These are phyloP conservation scores for Priceomyces fermenticarens DNA, from an alignment of 805 yeast species.

Conservation along the genomic window DNA sequence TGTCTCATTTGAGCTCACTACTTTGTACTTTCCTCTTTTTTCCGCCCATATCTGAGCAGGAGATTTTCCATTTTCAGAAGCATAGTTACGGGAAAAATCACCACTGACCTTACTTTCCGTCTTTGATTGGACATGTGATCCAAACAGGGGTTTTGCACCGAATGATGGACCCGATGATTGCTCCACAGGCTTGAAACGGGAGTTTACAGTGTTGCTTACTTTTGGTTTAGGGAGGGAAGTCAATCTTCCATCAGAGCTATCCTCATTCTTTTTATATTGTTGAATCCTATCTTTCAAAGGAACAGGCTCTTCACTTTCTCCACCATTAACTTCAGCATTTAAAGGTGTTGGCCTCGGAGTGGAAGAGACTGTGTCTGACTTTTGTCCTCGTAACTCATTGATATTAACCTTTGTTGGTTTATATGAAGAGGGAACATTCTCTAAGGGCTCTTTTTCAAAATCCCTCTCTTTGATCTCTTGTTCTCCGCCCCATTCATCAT, in stretches of 20 bases:
- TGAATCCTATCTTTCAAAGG: conserved; percentile 44
- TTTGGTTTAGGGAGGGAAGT: conserved; percentile 65
- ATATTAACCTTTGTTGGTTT: conserved; percentile 64
- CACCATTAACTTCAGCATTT: conserved; percentile 8
- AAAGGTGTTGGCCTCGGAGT: conserved; percentile 26
- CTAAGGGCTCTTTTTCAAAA: conserved; percentile 47
- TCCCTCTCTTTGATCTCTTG: conserved; percentile 56
- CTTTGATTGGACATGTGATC: conserved; percentile 14
- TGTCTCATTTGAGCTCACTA: conserved; percentile 27
- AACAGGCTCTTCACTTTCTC: conserved; percentile 35
- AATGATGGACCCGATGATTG: conserved; percentile 21
- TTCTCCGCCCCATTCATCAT: conserved; percentile 75
- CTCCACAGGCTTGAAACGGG: conserved; percentile 42
- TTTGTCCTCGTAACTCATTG: conserved; percentile 49
- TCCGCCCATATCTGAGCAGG: conserved; percentile 98
- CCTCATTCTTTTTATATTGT: conserved; percentile 36
- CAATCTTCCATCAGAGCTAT: conserved; percentile 46
- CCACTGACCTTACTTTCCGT: conserved; percentile 49
- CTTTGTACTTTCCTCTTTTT: conserved; percentile 65
- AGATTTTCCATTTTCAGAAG: conserved; percentile 72
- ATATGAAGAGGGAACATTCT: conserved; percentile 58
- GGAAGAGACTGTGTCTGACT: conserved; percentile 44
- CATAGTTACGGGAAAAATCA: conserved; percentile 63
- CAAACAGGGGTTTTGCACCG: conserved; percentile 35
- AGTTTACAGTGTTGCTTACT: conserved; percentile 46